phyloP scores from a whole-genome alignment of 2,329 filamentous ascomycete genomes.

The Ophiostoma perfectum region DNA sequence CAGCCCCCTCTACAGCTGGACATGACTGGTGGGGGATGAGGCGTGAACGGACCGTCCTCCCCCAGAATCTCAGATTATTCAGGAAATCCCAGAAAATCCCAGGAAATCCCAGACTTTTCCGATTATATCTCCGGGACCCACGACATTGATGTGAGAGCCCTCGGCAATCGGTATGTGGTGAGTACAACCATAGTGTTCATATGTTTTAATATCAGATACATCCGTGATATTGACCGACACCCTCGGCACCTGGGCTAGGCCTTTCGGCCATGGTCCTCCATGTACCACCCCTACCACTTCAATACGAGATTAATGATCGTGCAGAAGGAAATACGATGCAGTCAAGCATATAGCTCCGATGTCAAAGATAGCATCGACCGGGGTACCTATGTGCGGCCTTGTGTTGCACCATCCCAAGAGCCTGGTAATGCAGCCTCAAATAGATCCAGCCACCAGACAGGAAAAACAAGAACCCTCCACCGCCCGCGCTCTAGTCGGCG shows the following conservation, averaged over 20 bases:
- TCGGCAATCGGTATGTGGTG: background rate
- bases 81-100: no score
- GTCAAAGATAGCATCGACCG: background rate
- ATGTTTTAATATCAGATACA: background rate
- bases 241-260: background rate
- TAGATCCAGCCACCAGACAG: background rate
- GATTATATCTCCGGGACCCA: no score
- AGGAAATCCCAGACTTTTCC: no score
- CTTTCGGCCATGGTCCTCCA: no score
- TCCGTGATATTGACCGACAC: background rate
- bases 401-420: background rate
- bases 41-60: background rate
- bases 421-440: background rate
- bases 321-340: no score
- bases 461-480: background rate
- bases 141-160: no score
- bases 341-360: background rate
- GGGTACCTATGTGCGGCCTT: background rate
- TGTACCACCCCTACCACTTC: no score
- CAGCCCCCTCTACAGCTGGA: conserved; percentile 1
- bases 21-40: background rate
- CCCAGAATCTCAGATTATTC: background rate
- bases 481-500: background rate
- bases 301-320: no score
- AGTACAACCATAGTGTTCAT: background rate